Evolutionary conservation across 2,329 filamentous ascomycete genomes (phyloP), one percentile per base, ranked within the genome.

Genomic region (Pseudocercospora crystallina): DNA sequence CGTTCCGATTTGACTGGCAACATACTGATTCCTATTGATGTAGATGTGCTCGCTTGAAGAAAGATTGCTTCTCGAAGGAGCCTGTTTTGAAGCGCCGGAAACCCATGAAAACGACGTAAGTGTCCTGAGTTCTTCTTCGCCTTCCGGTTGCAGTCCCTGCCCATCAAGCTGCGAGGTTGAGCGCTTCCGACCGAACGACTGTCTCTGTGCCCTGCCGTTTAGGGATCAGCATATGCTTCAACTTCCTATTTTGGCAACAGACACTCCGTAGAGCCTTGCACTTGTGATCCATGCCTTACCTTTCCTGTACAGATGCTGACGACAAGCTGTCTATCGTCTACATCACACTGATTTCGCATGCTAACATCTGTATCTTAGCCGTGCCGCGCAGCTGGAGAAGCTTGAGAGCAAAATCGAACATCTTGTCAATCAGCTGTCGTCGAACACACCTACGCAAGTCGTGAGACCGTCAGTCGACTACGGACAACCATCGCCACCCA

Each of bases 371-470:
- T 37, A n/a, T 33, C 11, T 11, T 51, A 9, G 31, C 7, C 37
- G 42, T 33, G 61, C 65, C 15, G 65, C 64, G 17, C 65, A 68
- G 44, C 55, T 68, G 2, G 64, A 66, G 53, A 65, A 68, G 40
- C 56, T 68, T 12, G 65, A 68, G 49, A 63, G 51, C 49, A 68
- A 65, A 49, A 62, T 68, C 31, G 64, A 67, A 39, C 60, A 65
- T 51, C 58, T 68, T 3, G 64, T 68, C 36, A 65, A 67, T 40
- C 59, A 64, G 8, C 33, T 68, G 1, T 62, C 63, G 2, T 52
- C 57, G 5, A 43, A 50, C 30, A 49, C 43, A 13, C 30, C 51
- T 29, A 33, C 38, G 5, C 58, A 61, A 37, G 37, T 47, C 20
- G 44, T 51, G 26, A 37, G 40, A 12, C 40, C 41, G 10, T 37